These are phyloP conservation scores for Pinus tabuliformis DNA, from an alignment of 75 land plant species.

Conservation along the genomic window DNA sequence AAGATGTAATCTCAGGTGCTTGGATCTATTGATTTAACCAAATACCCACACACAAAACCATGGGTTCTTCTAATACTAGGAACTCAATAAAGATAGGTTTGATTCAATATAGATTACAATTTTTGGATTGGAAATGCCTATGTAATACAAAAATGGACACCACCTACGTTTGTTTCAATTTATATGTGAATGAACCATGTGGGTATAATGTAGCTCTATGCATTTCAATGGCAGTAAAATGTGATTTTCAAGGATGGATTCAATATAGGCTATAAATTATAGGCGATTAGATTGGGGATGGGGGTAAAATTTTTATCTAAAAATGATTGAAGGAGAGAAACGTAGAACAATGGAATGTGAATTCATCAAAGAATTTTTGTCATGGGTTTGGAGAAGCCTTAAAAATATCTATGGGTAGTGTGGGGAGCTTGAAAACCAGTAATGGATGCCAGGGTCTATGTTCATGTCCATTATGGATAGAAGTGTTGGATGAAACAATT, in stretches of 20 bases:
- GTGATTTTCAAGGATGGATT: background rate
- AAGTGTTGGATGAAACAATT: conserved; percentile 34
- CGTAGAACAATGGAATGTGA: conserved; percentile 22
- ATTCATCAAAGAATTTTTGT: conserved; percentile 34
- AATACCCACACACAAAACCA: background rate
- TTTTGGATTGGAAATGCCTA: too few relatives aligned
- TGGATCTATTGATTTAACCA: background rate
- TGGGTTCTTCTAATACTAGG: background rate
- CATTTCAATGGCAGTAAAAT: background rate
- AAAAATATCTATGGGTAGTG: conserved; percentile 68
- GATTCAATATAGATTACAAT: too few relatives aligned
- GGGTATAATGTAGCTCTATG: background rate
- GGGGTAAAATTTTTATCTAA: background rate
- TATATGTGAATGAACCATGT: background rate
- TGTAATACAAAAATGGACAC: too few relatives aligned
- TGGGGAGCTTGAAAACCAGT: conserved; percentile 40
- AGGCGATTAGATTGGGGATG: background rate
- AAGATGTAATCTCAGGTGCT: background rate
- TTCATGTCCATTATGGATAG: conserved; percentile 40
- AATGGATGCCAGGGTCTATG: conserved; percentile 47
- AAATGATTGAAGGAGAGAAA: conserved; percentile 6
- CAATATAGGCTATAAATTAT: background rate
- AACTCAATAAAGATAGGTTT: too few relatives aligned
- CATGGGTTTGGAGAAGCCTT: conserved; percentile 39
- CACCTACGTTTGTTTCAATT: too few relatives aligned